Evolutionary conservation across 1,284 basidiomycete genomes (phyloP), one percentile per base, ranked within the genome.

Genomic region (Salmacisia buchloeana): DNA sequence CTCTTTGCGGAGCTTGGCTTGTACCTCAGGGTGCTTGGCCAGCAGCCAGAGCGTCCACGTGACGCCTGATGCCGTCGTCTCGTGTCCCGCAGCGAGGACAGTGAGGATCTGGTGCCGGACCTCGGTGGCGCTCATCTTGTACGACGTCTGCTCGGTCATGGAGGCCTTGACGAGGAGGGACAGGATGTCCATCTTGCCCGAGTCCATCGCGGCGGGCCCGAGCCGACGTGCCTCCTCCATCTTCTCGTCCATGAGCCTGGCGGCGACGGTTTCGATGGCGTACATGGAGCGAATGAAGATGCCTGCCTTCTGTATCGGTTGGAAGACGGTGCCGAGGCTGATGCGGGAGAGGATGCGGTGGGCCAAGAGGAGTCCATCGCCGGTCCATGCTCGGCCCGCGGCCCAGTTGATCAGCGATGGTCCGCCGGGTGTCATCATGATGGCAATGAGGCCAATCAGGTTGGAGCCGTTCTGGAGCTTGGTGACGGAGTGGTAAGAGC

Each of bases 1-100:
- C 58, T 87, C 87, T 3, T 79, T 78, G 3, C 88, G 84, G 1
- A 92, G 82, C 34, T 80, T 81, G n/a, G 72, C 69, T 76, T 91
- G 90, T 4, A 83, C 80, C 0, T 81, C 81, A 0, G 83, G 85
- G 58, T 85, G 75, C 35, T 81, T 82, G 0, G 86, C 82, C 21
- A 91, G 85, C 29, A 85, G 84, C 76, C 87, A 87, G 1, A 91
- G 81, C 62, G 85, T 85, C 89, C 89, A 92, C 3, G 87, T 85
- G 1, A 89, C 81, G 0, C 87, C 86, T 0, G 85, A 87, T 0
- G 85, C 86, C 0, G 86, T 88, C 0, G 91, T 75, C 59, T 76
- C 73, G 61, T 76, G 73, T 21, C 73, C 73, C 1, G 73, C 74
- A 1, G 69, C 70, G 18, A 75, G 58, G 46, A 75, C 74, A 15